Evolutionary conservation across 805 yeast species (phyloP).

Genomic region (Lipomyces spencermartinsiae): DNA sequence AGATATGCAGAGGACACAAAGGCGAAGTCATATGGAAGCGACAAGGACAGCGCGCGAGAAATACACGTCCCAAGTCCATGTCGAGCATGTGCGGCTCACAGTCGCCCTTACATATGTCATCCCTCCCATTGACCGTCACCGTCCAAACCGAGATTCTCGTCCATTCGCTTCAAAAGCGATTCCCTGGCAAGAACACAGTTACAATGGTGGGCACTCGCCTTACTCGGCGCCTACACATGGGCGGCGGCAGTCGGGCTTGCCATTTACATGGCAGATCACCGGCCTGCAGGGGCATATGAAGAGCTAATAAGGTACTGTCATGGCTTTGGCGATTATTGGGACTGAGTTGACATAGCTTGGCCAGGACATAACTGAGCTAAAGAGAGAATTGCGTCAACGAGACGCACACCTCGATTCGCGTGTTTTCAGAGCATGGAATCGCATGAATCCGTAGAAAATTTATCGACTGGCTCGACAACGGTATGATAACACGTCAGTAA

Average conservation of each 20-base stretch:
- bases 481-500: too few relatives aligned
- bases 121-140: not conserved
- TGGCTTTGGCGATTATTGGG: not conserved
- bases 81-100: constrained; percentile 6
- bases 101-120: not conserved
- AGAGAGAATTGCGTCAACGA: not conserved
- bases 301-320: not conserved
- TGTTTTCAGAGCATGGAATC: not conserved
- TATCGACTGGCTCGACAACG: not conserved
- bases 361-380: not conserved
- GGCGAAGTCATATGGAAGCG: not conserved
- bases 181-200: not conserved
- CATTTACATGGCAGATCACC: not conserved
- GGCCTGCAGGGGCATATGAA: not conserved
- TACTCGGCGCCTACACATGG: not conserved
- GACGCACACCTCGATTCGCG: not conserved
- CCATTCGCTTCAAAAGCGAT: not conserved
- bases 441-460: not conserved
- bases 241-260: not conserved
- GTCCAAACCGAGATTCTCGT: not conserved
- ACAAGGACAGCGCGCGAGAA: constrained; percentile 9
- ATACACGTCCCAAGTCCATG: not conserved
- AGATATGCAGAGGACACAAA: not conserved
- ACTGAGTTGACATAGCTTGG: not conserved
- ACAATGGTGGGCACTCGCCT: not conserved